These are phyloP conservation scores for Fraxinus albicans DNA, from an alignment of 305 asterid species.

Conservation along the genomic window DNA sequence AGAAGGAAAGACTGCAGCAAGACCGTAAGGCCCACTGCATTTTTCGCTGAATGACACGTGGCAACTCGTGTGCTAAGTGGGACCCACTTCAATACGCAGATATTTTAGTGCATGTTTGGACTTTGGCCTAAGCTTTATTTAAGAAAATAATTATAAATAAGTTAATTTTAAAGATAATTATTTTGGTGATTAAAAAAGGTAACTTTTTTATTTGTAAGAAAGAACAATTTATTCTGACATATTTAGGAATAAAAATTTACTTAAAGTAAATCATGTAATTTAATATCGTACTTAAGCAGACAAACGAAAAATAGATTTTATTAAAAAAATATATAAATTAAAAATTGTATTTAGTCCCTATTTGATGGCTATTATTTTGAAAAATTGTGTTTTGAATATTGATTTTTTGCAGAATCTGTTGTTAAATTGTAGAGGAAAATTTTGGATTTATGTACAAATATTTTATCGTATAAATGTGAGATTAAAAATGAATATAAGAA, in stretches of 20 bases:
- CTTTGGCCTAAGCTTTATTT: not conserved
- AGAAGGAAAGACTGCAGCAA: constrained; percentile 23
- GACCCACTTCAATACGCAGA: constrained; percentile 3
- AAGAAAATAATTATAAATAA: not conserved
- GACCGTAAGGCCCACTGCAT: constrained; percentile 22
- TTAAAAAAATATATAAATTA: too few relatives aligned
- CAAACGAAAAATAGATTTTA: not conserved
- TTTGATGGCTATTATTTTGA: too few relatives aligned
- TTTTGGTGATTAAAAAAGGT: not conserved
- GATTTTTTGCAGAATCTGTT: too few relatives aligned
- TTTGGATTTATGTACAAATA: too few relatives aligned
- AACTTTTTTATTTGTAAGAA: not conserved
- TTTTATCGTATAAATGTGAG: too few relatives aligned
- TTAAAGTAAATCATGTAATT: not conserved
- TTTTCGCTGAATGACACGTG: constrained; percentile 24
- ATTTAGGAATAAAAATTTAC: not conserved
- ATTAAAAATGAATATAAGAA: too few relatives aligned
- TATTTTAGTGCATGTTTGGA: not conserved
- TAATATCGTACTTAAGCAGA: too few relatives aligned
- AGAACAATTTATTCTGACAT: not conserved
- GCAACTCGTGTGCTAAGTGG: constrained; percentile 15
- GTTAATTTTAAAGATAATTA: not conserved
- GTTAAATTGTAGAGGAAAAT: too few relatives aligned
- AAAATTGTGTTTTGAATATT: too few relatives aligned
- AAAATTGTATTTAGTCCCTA: too few relatives aligned